These are phyloP conservation scores for Chenopodium quinoa DNA, from an alignment of 148 eudicot genomes.

Conservation along the genomic window DNA sequence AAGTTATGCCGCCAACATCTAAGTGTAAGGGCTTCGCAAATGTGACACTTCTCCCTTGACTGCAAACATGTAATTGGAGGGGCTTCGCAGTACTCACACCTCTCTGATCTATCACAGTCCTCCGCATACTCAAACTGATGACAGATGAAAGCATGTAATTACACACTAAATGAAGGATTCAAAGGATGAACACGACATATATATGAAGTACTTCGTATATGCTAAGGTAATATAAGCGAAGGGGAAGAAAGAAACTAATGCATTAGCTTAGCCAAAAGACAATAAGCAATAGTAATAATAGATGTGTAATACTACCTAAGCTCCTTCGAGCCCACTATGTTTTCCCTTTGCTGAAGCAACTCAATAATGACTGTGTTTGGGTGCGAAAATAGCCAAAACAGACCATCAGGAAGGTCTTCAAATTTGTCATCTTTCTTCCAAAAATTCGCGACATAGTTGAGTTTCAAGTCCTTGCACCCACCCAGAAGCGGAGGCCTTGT, in stretches of 20 bases:
- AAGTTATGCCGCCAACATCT: constrained; percentile 8
- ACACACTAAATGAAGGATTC: too few relatives aligned
- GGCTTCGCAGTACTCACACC: too few relatives aligned
- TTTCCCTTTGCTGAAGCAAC: background rate
- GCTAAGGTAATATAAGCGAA: too few relatives aligned
- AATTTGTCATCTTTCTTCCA: background rate
- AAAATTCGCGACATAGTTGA: background rate
- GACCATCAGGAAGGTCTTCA: background rate
- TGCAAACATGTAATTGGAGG: too few relatives aligned
- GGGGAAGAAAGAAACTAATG: too few relatives aligned
- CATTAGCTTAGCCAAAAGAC: too few relatives aligned
- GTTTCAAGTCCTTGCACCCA: background rate
- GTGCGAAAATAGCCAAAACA: background rate
- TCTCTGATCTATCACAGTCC: background rate
- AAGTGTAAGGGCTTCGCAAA: background rate
- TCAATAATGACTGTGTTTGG: background rate
- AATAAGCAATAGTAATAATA: too few relatives aligned
- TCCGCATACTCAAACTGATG: background rate
- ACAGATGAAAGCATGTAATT: background rate
- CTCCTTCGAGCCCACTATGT: too few relatives aligned
- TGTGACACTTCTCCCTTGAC: background rate
- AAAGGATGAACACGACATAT: too few relatives aligned
- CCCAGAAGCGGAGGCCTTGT: background rate
- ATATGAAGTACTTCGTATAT: too few relatives aligned
- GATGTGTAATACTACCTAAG: too few relatives aligned